These are phyloP conservation scores for Amanita muscaria DNA, from an alignment of 768 basidiomycete species.

Conservation along the genomic window DNA sequence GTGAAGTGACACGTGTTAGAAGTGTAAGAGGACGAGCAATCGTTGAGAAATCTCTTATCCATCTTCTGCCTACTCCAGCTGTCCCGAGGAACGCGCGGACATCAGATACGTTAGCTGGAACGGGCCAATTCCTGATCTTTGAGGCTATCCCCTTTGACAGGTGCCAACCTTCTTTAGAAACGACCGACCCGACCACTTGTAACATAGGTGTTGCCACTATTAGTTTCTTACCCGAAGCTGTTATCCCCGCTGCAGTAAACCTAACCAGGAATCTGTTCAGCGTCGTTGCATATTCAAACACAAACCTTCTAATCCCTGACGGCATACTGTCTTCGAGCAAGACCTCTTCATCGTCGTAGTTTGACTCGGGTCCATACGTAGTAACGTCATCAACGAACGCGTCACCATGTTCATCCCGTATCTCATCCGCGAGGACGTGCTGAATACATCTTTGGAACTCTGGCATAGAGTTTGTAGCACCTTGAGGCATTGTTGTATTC, in stretches of 20 bases:
- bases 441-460: too few relatives aligned
- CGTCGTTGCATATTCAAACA: constrained; percentile 18
- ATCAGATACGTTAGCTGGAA: neutral
- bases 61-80: constrained; percentile 14
- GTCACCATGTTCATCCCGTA: too few relatives aligned
- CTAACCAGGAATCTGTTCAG: constrained; percentile 17
- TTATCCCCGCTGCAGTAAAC: constrained; percentile 20
- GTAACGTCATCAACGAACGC: too few relatives aligned
- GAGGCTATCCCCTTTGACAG: constrained; percentile 15
- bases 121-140: constrained; percentile 23
- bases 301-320: constrained; percentile 19
- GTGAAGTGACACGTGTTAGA: constrained; percentile 5
- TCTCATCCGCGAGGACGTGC: too few relatives aligned
- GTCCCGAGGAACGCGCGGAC: neutral
- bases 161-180: constrained; percentile 22
- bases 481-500: constrained; percentile 22
- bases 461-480: constrained; percentile 14
- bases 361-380: too few relatives aligned
- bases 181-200: constrained; percentile 21
- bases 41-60: constrained; percentile 18
- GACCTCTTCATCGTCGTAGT: too few relatives aligned
- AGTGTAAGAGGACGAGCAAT: constrained; percentile 19
- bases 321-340: constrained; percentile 4
- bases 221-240: constrained; percentile 26
- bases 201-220: constrained; percentile 14